Base-by-base conservation (phyloP, 2,329 filamentous ascomycete species). In the Metarhizium brunneum region DNA sequence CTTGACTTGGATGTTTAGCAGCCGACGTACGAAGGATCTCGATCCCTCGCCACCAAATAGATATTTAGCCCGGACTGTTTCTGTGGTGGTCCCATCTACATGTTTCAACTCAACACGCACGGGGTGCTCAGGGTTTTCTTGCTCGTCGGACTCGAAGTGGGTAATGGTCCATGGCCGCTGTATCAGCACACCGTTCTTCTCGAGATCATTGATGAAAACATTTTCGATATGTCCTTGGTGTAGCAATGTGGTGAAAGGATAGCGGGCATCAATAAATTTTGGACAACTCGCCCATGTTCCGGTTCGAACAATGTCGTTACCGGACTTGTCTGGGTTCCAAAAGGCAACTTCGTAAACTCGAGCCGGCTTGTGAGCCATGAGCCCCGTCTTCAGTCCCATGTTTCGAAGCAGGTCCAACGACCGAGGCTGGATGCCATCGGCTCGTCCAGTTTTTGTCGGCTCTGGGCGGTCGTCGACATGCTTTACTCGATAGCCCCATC, bases 401-500 rank as follows among this genome's bases (percentile, higher is more conserved):
- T 95, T 96, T 53, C 88, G 84, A 50, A 96, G 77, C 16, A 96
- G 81, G 64, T 96, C 91, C 29, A 95, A 78, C 0, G 91, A 95
- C 43, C 92, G 85, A 42, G 91, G 91, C 73, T 96, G 91, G 56
- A 96, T 95, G 59, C 90, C 91, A 71, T 96, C 91, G 55, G 91
- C 92, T 60, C 91, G 88, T 54, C 91, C 91, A 20, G 90, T 95
- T 2, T 83, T 67, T 13, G 91, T 96, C 16, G 91, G 91, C 65
- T 92, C 88, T 2, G 90, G 78, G 57, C 91, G 82, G 72, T 95
- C 95, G 73, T 96, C 92, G 66, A 96, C 90, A 73, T 96, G 90
- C 77, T 92, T 95, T 71, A 96, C 90, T 70, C 84, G 90, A 78
- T 96, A 96, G 20, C 92, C 92, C 90, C 91, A 96, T 75, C 91